Percentiles rank a stretch among this genome's conserved stretches.
Evolutionary conservation across 179 eudicot genomes (phyloP).

Genomic region (Gypsophila paniculata): DNA sequence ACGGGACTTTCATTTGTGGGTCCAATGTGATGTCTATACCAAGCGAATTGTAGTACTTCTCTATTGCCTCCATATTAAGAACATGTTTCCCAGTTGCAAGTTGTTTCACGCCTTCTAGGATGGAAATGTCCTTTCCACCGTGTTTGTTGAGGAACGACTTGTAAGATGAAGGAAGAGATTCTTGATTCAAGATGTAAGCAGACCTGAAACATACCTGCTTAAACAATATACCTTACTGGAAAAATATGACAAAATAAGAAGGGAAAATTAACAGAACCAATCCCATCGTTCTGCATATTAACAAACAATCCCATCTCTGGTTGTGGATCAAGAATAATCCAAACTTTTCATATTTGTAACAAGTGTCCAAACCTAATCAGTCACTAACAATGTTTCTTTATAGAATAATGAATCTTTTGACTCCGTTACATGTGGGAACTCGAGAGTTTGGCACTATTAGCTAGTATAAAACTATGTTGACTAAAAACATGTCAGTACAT

Average conservation of each 20-base stretch:
- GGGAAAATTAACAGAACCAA: neutral
- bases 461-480: neutral
- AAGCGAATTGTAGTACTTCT: slow-evolving; percentile 54
- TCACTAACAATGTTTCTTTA: neutral
- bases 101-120: slow-evolving; percentile 69
- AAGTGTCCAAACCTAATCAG: neutral
- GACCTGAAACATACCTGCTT: slow-evolving; percentile 55
- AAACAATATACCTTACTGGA: slow-evolving; percentile 12
- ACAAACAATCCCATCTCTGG: neutral
- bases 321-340: neutral
- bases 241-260: neutral
- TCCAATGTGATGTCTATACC: slow-evolving; percentile 64
- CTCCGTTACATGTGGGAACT: neutral
- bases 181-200: slow-evolving; percentile 87
- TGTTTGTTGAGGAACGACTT: slow-evolving; percentile 94
- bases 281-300: neutral
- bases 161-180: slow-evolving; percentile 77
- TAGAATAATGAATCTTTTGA: neutral
- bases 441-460: neutral
- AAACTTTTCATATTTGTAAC: neutral
- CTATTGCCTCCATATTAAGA: slow-evolving; percentile 58
- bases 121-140: slow-evolving; percentile 66
- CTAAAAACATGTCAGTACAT: neutral
- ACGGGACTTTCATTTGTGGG: slow-evolving; percentile 89
- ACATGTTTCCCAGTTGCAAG: slow-evolving; percentile 62